phyloP scores from a whole-genome alignment of 768 basidiomycete species.

The Hemileccinum impolitum region DNA sequence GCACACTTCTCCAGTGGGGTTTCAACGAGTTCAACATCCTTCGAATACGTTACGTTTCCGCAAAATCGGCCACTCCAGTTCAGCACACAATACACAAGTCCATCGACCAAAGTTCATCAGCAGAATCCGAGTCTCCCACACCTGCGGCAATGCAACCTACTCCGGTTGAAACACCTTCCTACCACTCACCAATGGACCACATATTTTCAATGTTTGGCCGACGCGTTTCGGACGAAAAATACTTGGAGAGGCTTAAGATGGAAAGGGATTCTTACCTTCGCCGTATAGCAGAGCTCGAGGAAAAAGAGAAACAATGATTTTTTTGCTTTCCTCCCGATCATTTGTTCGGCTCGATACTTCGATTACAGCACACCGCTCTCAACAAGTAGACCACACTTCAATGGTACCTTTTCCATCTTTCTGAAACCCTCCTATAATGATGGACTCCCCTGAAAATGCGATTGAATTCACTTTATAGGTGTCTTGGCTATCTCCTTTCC shows the following conservation, averaged over 20 bases:
- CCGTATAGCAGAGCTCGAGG: constrained; percentile 53
- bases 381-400: constrained; percentile 50
- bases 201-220: constrained; percentile 33
- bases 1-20: constrained; percentile 60
- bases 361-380: constrained; percentile 2
- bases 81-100: not conserved
- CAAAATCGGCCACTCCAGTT: constrained; percentile 8
- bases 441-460: constrained; percentile 41
- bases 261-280: constrained; percentile 52
- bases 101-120: not conserved
- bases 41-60: constrained; percentile 56
- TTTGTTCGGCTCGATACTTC: not conserved
- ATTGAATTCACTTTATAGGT: constrained; percentile 68
- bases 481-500: constrained; percentile 42
- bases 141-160: constrained; percentile 16
- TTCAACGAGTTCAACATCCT: constrained; percentile 66
- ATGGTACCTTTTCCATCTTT: constrained; percentile 56
- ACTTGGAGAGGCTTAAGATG: constrained; percentile 54
- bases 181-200: constrained; percentile 35
- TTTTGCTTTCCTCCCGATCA: not conserved
- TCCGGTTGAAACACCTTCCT: not conserved
- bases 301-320: constrained; percentile 34
- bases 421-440: constrained; percentile 62
- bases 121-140: constrained; percentile 3
- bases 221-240: constrained; percentile 69